These are phyloP conservation scores for Lactarius quietus DNA, from an alignment of 768 basidiomycete genomes.

Conservation along the genomic window DNA sequence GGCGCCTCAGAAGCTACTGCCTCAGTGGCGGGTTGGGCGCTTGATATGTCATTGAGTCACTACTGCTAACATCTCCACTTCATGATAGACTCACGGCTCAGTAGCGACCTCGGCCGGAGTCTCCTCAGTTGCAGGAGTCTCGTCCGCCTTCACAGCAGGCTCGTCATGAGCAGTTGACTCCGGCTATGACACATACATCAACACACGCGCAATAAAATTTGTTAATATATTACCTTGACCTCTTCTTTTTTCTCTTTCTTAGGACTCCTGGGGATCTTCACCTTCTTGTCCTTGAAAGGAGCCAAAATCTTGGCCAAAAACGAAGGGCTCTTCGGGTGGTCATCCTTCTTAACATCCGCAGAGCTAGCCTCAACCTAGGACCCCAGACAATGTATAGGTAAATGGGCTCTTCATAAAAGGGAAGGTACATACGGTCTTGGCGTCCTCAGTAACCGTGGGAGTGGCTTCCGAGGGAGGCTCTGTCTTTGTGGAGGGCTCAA, in stretches of 20 bases:
- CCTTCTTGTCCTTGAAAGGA: conserved; percentile 60
- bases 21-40: conserved; percentile 32
- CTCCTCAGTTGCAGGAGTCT: conserved; percentile 61
- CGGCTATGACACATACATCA: conserved; percentile 22
- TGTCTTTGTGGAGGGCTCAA: conserved; percentile 37
- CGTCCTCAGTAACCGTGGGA: conserved; percentile 30
- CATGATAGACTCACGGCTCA: conserved; percentile 54
- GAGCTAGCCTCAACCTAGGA: conserved; percentile 45
- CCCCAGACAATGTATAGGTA: conserved; percentile 4
- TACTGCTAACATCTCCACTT: not conserved
- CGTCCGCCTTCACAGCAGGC: conserved; percentile 33
- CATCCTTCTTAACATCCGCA: conserved; percentile 62
- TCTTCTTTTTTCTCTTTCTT: conserved; percentile 81
- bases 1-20: conserved; percentile 19
- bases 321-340: conserved; percentile 75
- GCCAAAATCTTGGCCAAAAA: conserved; percentile 76
- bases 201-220: not conserved
- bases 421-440: conserved; percentile 34
- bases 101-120: conserved; percentile 45
- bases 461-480: conserved; percentile 37
- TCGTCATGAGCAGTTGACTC: conserved; percentile 40
- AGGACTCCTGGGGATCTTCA: conserved; percentile 54
- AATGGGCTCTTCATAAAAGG: conserved; percentile 37
- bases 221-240: conserved; percentile 43
- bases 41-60: not conserved